Evolutionary conservation across 345 rosid genomes (phyloP), one percentile per base, ranked within the genome.

Genomic region (Atalantia buxifolia): DNA sequence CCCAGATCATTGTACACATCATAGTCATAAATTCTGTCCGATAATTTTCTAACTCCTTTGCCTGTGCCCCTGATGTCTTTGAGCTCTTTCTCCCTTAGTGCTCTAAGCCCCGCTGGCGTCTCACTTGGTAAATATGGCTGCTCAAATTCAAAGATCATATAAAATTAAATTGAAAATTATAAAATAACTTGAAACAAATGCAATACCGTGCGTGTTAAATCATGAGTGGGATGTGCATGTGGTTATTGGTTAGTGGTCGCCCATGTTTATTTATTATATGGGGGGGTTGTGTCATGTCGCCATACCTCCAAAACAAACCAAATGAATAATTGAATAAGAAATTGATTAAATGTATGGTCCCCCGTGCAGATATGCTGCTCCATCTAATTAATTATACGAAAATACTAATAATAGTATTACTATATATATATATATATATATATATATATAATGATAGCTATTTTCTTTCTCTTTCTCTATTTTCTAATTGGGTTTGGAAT

Each of bases 1-100:
- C 99, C 99, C 78, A 97, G 77, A 81, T 97, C 99, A 79, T 97
- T 94, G 79, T 97, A 97, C 30, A 93, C 84, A 75, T 92, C 94
- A 25, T 55, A 97, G 79, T 94, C 98, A 69, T 97, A 97, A 57
- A 93, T 66, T 71, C 97, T 87, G 82, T 96, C 98, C 0, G 97
- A 90, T 80, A 91, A 81, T 81, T 91, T 96, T 35, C 97, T 86
- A 2, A 76, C 97, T 73, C 97, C 97, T 77, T 83, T 76, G 1
- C 95, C 92, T 63, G 87, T 81, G 5, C 99, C 99, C 78, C 97
- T 90, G 0, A 90, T 87, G 65, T 83, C 77, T 75, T 76, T 88
- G 6, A 96, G 89, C 79, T 96, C 99, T 36, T 83, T 86, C 64
- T 90, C 93, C 79, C 99, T 91, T 40, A 90, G 68, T 48, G 84